phyloP scores from a whole-genome alignment of 768 basidiomycete genomes.

The Lanmaoa rubissima region DNA sequence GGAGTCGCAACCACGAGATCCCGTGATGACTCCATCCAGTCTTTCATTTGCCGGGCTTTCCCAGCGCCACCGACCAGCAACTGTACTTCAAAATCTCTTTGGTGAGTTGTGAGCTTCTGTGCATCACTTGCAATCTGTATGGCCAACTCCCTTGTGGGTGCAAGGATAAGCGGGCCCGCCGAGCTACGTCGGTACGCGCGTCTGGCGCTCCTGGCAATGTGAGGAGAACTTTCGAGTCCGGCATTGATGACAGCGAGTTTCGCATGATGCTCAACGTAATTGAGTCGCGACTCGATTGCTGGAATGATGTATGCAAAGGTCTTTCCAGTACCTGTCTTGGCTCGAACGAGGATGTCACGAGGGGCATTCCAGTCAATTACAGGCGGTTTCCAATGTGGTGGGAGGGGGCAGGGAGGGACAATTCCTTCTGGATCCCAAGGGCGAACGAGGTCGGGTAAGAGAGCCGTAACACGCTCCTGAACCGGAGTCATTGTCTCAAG shows the following conservation, averaged over 20 bases:
- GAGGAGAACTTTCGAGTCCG: constrained; percentile 35
- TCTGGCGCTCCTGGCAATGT: constrained; percentile 32
- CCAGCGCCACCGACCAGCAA: constrained; percentile 77
- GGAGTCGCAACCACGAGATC: constrained; percentile 91
- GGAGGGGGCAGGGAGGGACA: background rate
- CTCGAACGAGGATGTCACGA: constrained; percentile 81
- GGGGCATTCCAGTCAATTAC: constrained; percentile 10
- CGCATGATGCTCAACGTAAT: constrained; percentile 48
- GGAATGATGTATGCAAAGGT: constrained; percentile 87
- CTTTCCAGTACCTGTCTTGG: constrained; percentile 88
- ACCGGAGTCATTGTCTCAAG: constrained; percentile 76
- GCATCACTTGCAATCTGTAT: constrained; percentile 89
- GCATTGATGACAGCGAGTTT: constrained; percentile 42
- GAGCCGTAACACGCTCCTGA: constrained; percentile 72
- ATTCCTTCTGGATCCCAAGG: constrained; percentile 44
- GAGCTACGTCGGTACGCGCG: constrained; percentile 41
- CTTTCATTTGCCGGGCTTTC: constrained; percentile 62
- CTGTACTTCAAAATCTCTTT: constrained; percentile 63
- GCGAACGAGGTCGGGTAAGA: constrained; percentile 67
- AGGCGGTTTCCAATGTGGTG: background rate
- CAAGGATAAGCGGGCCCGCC: constrained; percentile 78
- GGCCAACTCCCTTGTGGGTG: constrained; percentile 87
- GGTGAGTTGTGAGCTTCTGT: constrained; percentile 56
- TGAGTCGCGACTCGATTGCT: constrained; percentile 74
- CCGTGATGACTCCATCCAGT: constrained; percentile 59